Percentiles rank a stretch among this genome's conserved stretches.
Evolutionary conservation across 2,329 filamentous ascomycete genomes (phyloP).

Genomic region (Hyphodiscus sp.): DNA sequence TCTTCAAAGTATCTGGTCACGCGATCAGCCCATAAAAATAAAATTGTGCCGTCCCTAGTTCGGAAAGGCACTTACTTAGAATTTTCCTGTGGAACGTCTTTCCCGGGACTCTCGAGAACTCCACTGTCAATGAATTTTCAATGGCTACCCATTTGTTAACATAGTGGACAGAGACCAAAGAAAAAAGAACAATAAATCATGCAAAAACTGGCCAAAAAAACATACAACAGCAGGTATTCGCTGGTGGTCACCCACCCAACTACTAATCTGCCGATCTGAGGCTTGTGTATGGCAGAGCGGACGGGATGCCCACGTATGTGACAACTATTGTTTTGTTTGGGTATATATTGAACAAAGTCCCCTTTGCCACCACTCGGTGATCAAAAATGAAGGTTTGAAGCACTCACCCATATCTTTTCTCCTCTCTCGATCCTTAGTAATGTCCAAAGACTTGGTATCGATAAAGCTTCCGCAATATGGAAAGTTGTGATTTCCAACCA

Average conservation of each 20-base stretch:
- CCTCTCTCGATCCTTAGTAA: conserved; percentile 61
- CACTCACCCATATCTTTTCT: conserved; percentile 44
- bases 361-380: too few species aligned
- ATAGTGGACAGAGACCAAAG: background rate
- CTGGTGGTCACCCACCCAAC: conserved; percentile 24
- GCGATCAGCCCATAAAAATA: background rate
- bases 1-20: conserved; percentile 60
- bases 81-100: conserved; percentile 75
- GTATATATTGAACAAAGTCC: background rate
- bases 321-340: background rate
- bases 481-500: conserved; percentile 49
- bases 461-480: conserved; percentile 85
- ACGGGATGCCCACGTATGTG: conserved; percentile 23
- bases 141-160: conserved; percentile 37
- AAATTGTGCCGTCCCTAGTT: background rate
- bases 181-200: background rate
- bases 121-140: conserved; percentile 71
- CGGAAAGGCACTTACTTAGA: conserved; percentile 47
- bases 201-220: conserved; percentile 10
- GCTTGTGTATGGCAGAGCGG: conserved; percentile 18
- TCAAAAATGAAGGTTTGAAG: background rate
- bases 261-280: conserved; percentile 22
- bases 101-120: conserved; percentile 65
- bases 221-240: conserved; percentile 26
- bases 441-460: conserved; percentile 65